Conservation (phyloP, 768 basidiomycete genomes). For the Myochromella boudieri region DNA sequence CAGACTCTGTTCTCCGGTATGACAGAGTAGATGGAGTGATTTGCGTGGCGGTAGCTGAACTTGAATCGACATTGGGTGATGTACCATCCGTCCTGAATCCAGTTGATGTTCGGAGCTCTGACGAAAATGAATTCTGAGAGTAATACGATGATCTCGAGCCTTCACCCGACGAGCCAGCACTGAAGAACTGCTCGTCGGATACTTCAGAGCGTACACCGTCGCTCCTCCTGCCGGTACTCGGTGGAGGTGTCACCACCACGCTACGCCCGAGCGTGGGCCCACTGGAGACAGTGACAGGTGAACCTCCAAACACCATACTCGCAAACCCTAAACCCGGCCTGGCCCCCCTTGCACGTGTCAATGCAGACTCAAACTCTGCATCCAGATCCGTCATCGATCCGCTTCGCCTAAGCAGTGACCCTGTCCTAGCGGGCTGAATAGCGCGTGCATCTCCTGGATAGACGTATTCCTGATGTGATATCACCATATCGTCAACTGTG, state of each 20-base stretch:
- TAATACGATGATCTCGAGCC: constrained; percentile 36
- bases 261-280: constrained; percentile 51
- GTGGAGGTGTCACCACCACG: constrained; percentile 44
- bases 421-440: constrained; percentile 61
- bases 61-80: constrained; percentile 31
- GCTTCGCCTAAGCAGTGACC: constrained; percentile 49
- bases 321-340: constrained; percentile 35
- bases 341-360: constrained; percentile 43
- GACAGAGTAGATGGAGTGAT: constrained; percentile 51
- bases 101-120: constrained; percentile 27
- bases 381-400: constrained; percentile 79
- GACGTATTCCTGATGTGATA: constrained; percentile 62
- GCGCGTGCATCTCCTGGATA: constrained; percentile 74
- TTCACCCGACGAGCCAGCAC: constrained; percentile 30
- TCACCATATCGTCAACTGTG: constrained; percentile 73
- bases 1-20: constrained; percentile 49
- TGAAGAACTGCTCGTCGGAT: constrained; percentile 41
- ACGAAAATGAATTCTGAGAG: constrained; percentile 30
- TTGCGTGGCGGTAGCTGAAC: constrained; percentile 35
- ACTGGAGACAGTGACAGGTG: constrained; percentile 74
- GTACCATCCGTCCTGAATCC: constrained; percentile 27
- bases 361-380: constrained; percentile 48
- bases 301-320: constrained; percentile 45
- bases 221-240: constrained; percentile 31
- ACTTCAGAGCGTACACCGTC: constrained; percentile 31